Evolutionary conservation across 1,284 basidiomycete genomes (phyloP), one percentile per base, ranked within the genome.

Genomic region (Tilletia setariae): DNA sequence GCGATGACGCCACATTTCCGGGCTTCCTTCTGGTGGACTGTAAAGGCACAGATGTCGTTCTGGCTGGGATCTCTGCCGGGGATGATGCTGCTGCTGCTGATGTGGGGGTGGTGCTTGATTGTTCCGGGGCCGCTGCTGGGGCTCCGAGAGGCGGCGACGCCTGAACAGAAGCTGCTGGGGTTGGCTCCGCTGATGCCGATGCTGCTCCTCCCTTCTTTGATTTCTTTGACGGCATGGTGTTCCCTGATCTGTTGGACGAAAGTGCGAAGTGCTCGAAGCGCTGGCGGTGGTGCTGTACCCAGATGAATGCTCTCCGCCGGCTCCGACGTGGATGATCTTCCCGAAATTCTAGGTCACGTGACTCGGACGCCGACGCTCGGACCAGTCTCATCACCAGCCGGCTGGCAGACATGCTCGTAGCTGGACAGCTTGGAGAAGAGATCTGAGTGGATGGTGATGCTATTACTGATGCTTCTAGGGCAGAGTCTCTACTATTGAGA

Each of bases 1-100:
- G 86, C 19, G 88, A 86, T 44, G 86, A 80, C 64, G 91, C 76
- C 25, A 89, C 16, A 65, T 67, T 28, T 46, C 30, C 25, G 19
- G 35, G 35, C 35, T 40, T 40, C 35, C 35, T 4, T 40, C 35
- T 40, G 35, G 35, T 59, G 53, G 30, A 30, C 21, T 23, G 40
- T 30, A 23, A 4, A 32, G 16, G 13, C 15, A 61, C 32, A 16
- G 32, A 16, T 11, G 42, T 61, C 32, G 32, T 53, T 53, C 30
- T 25, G 30, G 51, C 51, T 53, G 30, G 56, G 9, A 19, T 61
- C 21, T 23, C 56, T 19, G 21, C 19, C 4, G 15, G 40, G 15
- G 40, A 44, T 46, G 63, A 64, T 19, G 51, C 13, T 63, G 42
- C 30, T 63, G 42, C 46, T 2, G 63, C 40, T 46, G 30, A 32